Evolutionary conservation across 352 stramenopile genomes (phyloP).

Genomic region (Phytophthora niederhauseri): DNA sequence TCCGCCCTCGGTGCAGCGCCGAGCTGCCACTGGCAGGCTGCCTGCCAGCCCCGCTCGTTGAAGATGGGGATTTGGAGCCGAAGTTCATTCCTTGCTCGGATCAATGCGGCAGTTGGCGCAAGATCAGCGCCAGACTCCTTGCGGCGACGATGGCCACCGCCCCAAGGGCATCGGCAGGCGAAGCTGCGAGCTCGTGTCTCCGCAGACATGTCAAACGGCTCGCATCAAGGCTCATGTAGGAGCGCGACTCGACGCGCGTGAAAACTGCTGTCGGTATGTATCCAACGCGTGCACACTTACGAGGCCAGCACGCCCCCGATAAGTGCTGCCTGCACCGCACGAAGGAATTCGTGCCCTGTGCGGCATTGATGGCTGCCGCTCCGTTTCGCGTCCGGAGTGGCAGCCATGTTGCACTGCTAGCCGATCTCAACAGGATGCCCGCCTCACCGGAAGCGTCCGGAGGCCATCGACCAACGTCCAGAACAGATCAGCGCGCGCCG

Average conservation of each 20-base stretch:
- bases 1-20: background rate
- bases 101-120: background rate
- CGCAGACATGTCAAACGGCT: constrained; percentile 24
- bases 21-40: background rate
- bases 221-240: too few species aligned
- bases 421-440: constrained; percentile 10
- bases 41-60: background rate
- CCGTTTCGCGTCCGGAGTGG: background rate
- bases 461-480: constrained; percentile 17
- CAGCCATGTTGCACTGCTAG: constrained; percentile 7
- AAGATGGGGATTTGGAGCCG: background rate
- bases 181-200: constrained; percentile 7
- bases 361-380: constrained; percentile 3
- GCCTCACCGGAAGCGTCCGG: background rate
- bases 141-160: background rate
- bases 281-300: constrained; percentile 16
- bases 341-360: constrained; percentile 5
- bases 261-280: constrained; percentile 31
- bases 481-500: constrained; percentile 15
- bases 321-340: background rate
- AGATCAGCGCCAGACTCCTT: background rate
- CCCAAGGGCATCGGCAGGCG: background rate
- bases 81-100: background rate
- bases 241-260: constrained; percentile 6
- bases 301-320: too few species aligned